Base-by-base conservation (phyloP, 169 alveolate genomes). In the Ichthyophthirius multifiliis region DNA sequence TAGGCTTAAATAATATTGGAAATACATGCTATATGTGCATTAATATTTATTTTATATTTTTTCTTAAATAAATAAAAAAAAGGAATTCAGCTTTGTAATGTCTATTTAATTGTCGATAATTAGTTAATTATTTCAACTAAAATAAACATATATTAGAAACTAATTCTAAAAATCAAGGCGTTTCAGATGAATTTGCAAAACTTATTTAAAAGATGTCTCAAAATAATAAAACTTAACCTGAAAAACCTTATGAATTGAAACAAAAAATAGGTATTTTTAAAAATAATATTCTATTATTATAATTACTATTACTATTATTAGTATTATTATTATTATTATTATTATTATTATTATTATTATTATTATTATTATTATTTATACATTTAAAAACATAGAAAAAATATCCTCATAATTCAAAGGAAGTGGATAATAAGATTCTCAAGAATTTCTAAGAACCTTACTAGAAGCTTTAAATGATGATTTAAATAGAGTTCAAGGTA, bases 41-140 rank as follows among this genome's bases (percentile, higher is more conserved):
- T n/a, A n/a, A n/a, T n/a, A n/a, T n/a, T n/a, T n/a, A n/a, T n/a
- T n/a, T n/a, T n/a, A n/a, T n/a, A n/a, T n/a, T n/a, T n/a, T n/a
- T n/a, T n/a, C n/a, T n/a, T n/a, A n/a, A n/a, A n/a, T n/a, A n/a
- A n/a, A n/a, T 55, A 55, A 55, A 55, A 18, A 31, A 30, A 45
- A 83, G 89, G 96, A 90, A 93, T 78, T 89, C 95, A 44, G 91
- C 94, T 1, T 82, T 93, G n/a, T 84, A 93, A 55, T 94, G 97
- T 37, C 55, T 91, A 27, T 87, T 91, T 46, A 93, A 93, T 74
- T 81, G 94, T 34, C 92, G 93, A 16, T 63, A 75, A 35, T 83
- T 94, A 74, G 88, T 88, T 46, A 87, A 89, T 37, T 86, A 46
- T 48, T 94, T 94, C 74, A 47, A 84, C 34, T 65, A 31, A 0